These are phyloP conservation scores for Boletus albobrunnescens DNA, from an alignment of 1,284 basidiomycete species.

Conservation along the genomic window DNA sequence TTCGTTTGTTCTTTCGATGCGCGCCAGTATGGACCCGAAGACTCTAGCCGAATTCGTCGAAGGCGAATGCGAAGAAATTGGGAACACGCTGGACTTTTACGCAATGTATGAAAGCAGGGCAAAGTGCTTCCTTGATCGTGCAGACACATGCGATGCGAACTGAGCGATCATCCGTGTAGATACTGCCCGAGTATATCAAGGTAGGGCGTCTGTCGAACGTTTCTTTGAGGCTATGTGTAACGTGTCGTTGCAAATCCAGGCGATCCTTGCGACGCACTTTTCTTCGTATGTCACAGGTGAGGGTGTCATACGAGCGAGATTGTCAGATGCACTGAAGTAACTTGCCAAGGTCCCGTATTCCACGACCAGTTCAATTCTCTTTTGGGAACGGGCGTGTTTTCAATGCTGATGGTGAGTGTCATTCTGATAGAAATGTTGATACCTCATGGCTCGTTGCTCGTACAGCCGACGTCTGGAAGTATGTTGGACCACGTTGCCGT, in stretches of 20 bases:
- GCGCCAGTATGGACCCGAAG: constrained; percentile 1
- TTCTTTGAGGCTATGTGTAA: neutral
- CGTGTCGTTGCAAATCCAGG: constrained; percentile 19
- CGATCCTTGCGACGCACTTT: constrained; percentile 39
- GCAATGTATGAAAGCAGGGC: constrained; percentile 35
- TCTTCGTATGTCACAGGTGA: constrained; percentile 43
- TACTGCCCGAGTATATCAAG: constrained; percentile 41
- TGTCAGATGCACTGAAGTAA: constrained; percentile 2
- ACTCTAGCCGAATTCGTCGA: constrained; percentile 26
- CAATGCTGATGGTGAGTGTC: constrained; percentile 50
- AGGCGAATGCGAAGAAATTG: constrained; percentile 20
- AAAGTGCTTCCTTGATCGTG: constrained; percentile 1
- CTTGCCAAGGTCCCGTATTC: constrained; percentile 20
- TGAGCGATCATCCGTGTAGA: constrained; percentile 10
- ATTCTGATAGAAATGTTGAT: neutral
- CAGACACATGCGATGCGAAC: neutral
- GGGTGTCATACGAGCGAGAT: neutral
- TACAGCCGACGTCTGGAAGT: constrained; percentile 53
- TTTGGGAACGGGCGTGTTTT: constrained; percentile 57
- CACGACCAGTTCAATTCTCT: constrained; percentile 33
- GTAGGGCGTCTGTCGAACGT: constrained; percentile 7
- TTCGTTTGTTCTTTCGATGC: too few species aligned
- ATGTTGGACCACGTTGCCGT: too few species aligned
- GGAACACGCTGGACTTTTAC: constrained; percentile 31
- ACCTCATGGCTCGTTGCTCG: neutral